A percentile compares a stretch with the other conserved stretches of the same genome.
phyloP scores from a whole-genome alignment of 2,329 filamentous ascomycete genomes.

The Cyclaneusma minus region DNA sequence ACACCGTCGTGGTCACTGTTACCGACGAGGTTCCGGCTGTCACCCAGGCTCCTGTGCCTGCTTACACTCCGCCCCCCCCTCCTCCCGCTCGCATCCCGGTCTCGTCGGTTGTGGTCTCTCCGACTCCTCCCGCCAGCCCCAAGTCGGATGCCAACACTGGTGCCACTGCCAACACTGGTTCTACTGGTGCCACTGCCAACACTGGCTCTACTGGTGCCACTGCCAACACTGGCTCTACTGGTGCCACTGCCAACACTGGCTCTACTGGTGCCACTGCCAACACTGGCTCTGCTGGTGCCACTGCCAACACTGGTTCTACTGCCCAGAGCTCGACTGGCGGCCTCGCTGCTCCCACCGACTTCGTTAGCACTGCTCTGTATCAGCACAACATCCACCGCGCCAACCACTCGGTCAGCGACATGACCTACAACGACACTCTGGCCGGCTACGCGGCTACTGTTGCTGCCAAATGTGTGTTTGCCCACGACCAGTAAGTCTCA shows the following conservation, averaged over 20 bases:
- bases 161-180: conserved; percentile 8
- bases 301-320: conserved; percentile 8
- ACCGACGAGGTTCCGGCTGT: conserved; percentile 14
- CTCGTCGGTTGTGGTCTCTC: conserved; percentile 5
- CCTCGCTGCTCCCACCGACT: conserved; percentile 9
- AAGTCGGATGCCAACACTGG: conserved; percentile 1
- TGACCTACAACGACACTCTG: conserved; percentile 52
- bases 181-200: conserved; percentile 8
- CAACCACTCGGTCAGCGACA: conserved; percentile 56
- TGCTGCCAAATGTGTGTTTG: conserved; percentile 54
- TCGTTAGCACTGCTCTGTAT: conserved; percentile 33
- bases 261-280: conserved; percentile 5
- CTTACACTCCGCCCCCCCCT: conserved; percentile 2
- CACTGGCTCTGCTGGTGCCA: conserved; percentile 3
- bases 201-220: conserved; percentile 8
- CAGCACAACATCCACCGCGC: conserved; percentile 78
- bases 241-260: conserved; percentile 8
- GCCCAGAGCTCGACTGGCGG: too few species aligned
- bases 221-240: conserved; percentile 8
- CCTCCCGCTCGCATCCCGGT: conserved; percentile 6
- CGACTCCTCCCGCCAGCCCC: conserved; percentile 7
- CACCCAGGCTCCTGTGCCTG: conserved; percentile 2
- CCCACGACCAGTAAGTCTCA: conserved; percentile 60
- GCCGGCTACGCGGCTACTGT: conserved; percentile 46
- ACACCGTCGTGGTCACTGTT: conserved; percentile 20